phyloP scores from a whole-genome alignment of 805 yeast genomes.

The Wickerhamiella occidentalis region DNA sequence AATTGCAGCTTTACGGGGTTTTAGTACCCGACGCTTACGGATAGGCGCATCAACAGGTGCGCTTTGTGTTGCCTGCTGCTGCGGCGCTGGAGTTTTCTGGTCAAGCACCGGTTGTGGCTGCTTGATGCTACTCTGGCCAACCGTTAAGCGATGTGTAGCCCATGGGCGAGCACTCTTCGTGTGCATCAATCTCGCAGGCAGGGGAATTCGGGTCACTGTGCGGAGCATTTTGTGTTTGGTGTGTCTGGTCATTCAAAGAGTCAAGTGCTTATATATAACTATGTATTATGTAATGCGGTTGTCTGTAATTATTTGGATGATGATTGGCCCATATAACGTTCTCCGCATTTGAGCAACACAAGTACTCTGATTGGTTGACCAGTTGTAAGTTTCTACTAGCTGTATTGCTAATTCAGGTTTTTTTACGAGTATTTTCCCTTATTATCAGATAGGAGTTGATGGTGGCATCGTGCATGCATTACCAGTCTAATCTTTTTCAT shows the following conservation, averaged over 20 bases:
- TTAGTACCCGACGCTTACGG: slow-evolving; percentile 40
- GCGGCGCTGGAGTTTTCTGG: background rate
- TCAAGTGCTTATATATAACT: background rate
- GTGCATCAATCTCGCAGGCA: slow-evolving; percentile 14
- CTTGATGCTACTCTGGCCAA: background rate
- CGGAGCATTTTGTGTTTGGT: background rate
- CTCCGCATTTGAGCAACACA: background rate
- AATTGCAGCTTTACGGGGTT: slow-evolving; percentile 84
- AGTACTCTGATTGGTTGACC: background rate
- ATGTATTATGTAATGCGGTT: background rate
- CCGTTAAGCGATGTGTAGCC: slow-evolving; percentile 21
- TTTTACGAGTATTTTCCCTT: no score
- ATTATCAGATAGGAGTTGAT: no score
- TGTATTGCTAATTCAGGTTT: no score
- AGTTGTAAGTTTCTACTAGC: no score
- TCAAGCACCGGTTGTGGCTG: background rate
- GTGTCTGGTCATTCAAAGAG: background rate
- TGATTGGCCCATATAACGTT: background rate
- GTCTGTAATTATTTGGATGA: background rate
- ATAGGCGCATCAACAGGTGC: background rate
- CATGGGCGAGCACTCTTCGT: slow-evolving; percentile 20
- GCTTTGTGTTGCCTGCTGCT: background rate
- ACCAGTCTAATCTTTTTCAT: background rate
- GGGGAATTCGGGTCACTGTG: background rate
- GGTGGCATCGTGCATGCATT: no score